Percentiles rank a stretch among this genome's conserved stretches.
Conservation (phyloP, 75 land plant genomes). For the Pseudotsuga menziesii region DNA sequence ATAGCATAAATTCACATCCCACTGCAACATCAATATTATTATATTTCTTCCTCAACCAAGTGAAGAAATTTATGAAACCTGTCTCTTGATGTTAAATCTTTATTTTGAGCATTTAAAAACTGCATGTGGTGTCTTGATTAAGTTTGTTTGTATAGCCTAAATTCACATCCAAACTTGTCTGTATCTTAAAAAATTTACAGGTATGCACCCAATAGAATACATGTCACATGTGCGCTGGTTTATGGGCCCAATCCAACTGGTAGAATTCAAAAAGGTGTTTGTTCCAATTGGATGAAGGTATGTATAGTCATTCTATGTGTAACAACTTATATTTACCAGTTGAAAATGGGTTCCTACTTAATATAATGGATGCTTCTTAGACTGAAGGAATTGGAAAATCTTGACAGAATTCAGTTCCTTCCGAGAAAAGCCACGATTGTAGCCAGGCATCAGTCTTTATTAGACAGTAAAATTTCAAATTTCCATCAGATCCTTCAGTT, state of each 20-base stretch:
- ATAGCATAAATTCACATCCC: not conserved
- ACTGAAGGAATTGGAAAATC: constrained; percentile 7
- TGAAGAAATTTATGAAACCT: constrained; percentile 5
- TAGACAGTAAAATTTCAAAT: constrained; percentile 81
- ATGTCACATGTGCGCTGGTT: constrained; percentile 94
- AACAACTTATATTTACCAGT: not conserved
- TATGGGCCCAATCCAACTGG: constrained; percentile 85
- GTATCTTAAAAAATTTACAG: constrained; percentile 24
- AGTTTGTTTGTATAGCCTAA: not conserved
- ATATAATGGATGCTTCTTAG: constrained; percentile 5
- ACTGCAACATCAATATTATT: constrained; percentile 91
- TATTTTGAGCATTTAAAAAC: too few relatives aligned
- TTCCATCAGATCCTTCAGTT: constrained; percentile 58
- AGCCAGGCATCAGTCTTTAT: constrained; percentile 85
- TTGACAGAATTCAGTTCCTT: constrained; percentile 56
- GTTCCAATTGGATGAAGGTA: constrained; percentile 99
- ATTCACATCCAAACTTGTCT: not conserved
- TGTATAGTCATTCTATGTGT: not conserved
- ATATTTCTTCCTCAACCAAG: constrained; percentile 96
- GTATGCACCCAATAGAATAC: constrained; percentile 74
- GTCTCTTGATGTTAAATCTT: not conserved
- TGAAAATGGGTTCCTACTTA: not conserved
- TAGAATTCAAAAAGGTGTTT: constrained; percentile 85
- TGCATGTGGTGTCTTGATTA: too few relatives aligned
- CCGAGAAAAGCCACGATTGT: constrained; percentile 48